Base-by-base conservation (phyloP, 164 flowering plant species). In the Vitis rupestris region DNA sequence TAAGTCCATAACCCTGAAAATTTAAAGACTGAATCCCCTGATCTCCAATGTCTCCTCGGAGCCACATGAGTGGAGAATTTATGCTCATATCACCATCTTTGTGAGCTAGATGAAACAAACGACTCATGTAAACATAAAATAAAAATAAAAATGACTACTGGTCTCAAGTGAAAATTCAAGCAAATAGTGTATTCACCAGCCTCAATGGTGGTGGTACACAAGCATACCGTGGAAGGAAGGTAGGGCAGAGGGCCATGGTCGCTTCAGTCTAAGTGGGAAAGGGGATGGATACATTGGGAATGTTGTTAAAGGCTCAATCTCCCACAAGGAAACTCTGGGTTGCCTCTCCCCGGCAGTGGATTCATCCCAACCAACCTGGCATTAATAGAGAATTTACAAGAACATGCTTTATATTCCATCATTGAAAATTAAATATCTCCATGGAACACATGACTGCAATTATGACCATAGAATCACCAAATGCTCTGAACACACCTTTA, bases 281-380 rank as follows among this genome's bases (percentile, higher is more conserved):
- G 81, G 83, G 12, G 81, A 78, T 19, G 83, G 83, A 51, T 82
- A 82, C 85, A 82, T 80, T 16, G 85, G 83, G 59, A 82, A 82
- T 44, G 85, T 82, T 30, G 85, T 82, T 12, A 82, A 48, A 3
- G 85, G 85, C 56, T 82, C 85, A 71, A 82, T 80, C 37, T 82
- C 85, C 85, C 85, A 82, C 61, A 82, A 61, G 29, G 85, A 82
- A 1, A 82, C 85, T 78, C 85, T 75, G 7, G 85, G 85, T 66
- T 82, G 85, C 70, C 78, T 77, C 56, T 82, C 85, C 14, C 85
- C 85, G 3, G 85, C 85, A 59, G 83, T 82, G 14, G 85, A 82
- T 54, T 82, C 85, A 70, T 82, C 85, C 85, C 85, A 82, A 27
- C 85, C 85, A 62, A 82, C 85, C 85, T 82, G 67, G 7, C 59